These are phyloP conservation scores for Arctium minus DNA, from an alignment of 129 eudicot species.

Conservation along the genomic window DNA sequence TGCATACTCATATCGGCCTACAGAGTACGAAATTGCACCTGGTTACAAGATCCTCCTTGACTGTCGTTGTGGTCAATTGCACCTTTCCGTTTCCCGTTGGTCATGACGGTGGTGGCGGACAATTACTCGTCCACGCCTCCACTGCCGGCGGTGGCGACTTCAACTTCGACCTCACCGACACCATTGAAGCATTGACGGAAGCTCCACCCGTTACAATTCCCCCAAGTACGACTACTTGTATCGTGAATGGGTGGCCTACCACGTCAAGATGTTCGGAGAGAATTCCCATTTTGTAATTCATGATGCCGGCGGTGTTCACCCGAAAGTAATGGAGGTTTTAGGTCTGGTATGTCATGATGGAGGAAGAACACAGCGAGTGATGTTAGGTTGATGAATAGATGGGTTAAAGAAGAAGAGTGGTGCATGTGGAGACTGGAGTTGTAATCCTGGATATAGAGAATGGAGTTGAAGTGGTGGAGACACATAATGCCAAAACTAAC, in stretches of 20 bases:
- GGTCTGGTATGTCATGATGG: too few species aligned
- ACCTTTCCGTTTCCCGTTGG: constrained; percentile 53
- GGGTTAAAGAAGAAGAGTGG: too few species aligned
- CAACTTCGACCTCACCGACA: constrained; percentile 33
- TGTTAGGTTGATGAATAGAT: too few species aligned
- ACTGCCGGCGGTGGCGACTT: constrained; percentile 56
- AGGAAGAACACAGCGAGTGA: too few species aligned
- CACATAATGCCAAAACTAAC: too few species aligned
- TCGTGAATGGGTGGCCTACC: constrained; percentile 86
- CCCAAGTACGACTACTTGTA: constrained; percentile 79
- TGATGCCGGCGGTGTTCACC: constrained; percentile 90
- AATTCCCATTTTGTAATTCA: constrained; percentile 70
- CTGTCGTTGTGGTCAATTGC: constrained; percentile 73
- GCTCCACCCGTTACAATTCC: constrained; percentile 14
- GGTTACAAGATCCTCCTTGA: constrained; percentile 65
- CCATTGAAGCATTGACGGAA: constrained; percentile 50
- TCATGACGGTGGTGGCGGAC: constrained; percentile 39
- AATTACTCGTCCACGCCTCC: constrained; percentile 49
- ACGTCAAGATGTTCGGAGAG: constrained; percentile 54
- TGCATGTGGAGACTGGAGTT: too few species aligned
- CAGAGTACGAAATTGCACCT: constrained; percentile 34
- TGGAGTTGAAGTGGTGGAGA: too few species aligned
- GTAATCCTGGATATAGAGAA: too few species aligned
- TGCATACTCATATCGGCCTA: constrained; percentile 78
- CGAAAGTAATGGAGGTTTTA: constrained; percentile 63